Evolutionary conservation across 1,139 yeast species (phyloP).

Genomic region (Pichia inconspicua): DNA sequence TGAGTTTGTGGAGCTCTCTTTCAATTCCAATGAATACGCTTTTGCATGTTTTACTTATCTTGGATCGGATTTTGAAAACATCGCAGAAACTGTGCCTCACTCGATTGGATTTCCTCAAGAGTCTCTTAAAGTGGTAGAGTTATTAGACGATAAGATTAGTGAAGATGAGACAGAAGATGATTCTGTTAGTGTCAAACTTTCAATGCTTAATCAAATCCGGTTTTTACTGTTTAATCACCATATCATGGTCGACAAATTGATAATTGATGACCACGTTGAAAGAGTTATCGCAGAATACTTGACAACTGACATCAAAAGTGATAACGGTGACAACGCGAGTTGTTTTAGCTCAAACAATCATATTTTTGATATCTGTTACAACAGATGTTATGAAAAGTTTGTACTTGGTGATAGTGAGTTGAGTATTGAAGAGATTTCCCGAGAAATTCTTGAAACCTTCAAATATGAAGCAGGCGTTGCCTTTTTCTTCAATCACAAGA

Average conservation of each 20-base stretch:
- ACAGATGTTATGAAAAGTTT: slow-evolving; percentile 1
- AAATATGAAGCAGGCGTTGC: slow-evolving; percentile 5
- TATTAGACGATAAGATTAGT: slow-evolving; percentile 3
- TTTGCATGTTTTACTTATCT: slow-evolving; percentile 8
- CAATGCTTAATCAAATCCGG: slow-evolving; percentile 10
- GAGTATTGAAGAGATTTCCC: slow-evolving; percentile 4
- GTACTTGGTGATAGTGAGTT: background rate
- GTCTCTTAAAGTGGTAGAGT: slow-evolving; percentile 5
- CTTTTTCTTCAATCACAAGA: slow-evolving; percentile 5
- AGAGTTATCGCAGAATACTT: background rate
- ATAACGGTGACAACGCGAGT: background rate
- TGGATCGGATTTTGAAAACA: background rate
- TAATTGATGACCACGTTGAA: slow-evolving; percentile 2
- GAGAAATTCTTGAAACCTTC: slow-evolving; percentile 1
- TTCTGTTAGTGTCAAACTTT: slow-evolving; percentile 9
- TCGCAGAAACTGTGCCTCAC: background rate
- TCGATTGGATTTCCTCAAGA: slow-evolving; percentile 11
- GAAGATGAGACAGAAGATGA: background rate
- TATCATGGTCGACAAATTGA: slow-evolving; percentile 1
- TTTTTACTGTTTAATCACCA: slow-evolving; percentile 8
- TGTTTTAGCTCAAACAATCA: slow-evolving; percentile 4
- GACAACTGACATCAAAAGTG: slow-evolving; percentile 3
- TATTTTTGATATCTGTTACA: slow-evolving; percentile 5
- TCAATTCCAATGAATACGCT: slow-evolving; percentile 3
- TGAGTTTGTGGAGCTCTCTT: slow-evolving; percentile 14